These are phyloP conservation scores for Pleurotus tuoliensis DNA, from an alignment of 768 basidiomycete genomes.

Conservation along the genomic window DNA sequence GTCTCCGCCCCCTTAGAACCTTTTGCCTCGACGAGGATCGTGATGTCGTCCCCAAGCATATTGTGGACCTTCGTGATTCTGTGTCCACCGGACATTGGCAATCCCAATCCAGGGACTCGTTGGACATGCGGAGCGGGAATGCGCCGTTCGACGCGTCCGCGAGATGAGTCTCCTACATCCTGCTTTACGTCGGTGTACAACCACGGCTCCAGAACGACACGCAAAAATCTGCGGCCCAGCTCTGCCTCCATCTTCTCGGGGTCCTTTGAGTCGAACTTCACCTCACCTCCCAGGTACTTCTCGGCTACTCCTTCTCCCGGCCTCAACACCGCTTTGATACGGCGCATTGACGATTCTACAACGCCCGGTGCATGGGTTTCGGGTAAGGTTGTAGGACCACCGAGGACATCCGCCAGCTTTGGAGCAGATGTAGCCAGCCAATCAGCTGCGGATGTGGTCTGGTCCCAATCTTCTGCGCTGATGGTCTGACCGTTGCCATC, in stretches of 20 bases:
- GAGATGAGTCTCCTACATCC: background rate
- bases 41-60: slow-evolving; percentile 47
- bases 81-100: slow-evolving; percentile 25
- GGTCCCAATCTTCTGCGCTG: background rate
- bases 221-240: slow-evolving; percentile 42
- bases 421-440: background rate
- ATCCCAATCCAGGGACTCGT: background rate
- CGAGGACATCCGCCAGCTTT: slow-evolving; percentile 26
- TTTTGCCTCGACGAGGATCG: slow-evolving; percentile 43
- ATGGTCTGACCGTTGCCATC: background rate
- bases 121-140: background rate
- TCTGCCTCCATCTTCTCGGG: slow-evolving; percentile 39
- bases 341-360: slow-evolving; percentile 53
- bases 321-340: slow-evolving; percentile 36
- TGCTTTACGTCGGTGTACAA: slow-evolving; percentile 9
- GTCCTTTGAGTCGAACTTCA: background rate
- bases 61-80: slow-evolving; percentile 30
- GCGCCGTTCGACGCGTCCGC: slow-evolving; percentile 1
- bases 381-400: slow-evolving; percentile 45
- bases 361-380: slow-evolving; percentile 50
- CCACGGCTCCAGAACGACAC: slow-evolving; percentile 58
- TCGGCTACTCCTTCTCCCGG: slow-evolving; percentile 18
- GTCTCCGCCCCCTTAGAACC: slow-evolving; percentile 35
- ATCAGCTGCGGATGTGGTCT: background rate
- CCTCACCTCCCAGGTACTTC: background rate